Evolutionary conservation across 306 rosid genomes (phyloP).

Genomic region (Vigna reflexopilosa): DNA sequence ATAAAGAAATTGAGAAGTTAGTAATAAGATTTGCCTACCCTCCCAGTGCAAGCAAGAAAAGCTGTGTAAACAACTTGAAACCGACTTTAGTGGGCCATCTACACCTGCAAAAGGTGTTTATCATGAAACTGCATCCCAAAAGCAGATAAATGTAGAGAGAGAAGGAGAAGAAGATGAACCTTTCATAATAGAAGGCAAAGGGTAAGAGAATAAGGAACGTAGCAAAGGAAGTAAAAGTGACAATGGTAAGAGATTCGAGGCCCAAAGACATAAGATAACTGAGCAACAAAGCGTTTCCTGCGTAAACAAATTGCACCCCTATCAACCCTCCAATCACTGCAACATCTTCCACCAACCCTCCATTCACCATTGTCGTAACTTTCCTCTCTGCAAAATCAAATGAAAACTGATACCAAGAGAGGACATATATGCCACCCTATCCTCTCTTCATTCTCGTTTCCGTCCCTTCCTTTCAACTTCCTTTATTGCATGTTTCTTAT

Average conservation of each 20-base stretch:
- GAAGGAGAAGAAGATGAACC: conserved; percentile 50
- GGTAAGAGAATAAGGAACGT: conserved; percentile 71
- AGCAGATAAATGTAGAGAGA: neutral
- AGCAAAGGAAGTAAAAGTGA: conserved; percentile 61
- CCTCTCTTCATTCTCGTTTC: conserved; percentile 49
- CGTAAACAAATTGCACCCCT: conserved; percentile 67
- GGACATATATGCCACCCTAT: conserved; percentile 2
- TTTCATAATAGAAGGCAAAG: conserved; percentile 70
- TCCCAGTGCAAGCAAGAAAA: conserved; percentile 68
- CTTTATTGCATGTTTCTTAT: conserved; percentile 7
- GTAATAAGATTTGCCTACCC: conserved; percentile 56
- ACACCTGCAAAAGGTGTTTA: conserved; percentile 54
- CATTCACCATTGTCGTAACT: conserved; percentile 19
- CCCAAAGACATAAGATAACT: conserved; percentile 82
- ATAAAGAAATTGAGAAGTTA: neutral
- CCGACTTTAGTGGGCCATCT: conserved; percentile 69
- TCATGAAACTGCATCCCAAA: neutral
- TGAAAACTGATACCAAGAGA: conserved; percentile 17
- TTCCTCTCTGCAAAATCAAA: neutral
- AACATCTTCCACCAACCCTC: conserved; percentile 55
- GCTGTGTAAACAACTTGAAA: conserved; percentile 58
- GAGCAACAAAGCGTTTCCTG: conserved; percentile 68
- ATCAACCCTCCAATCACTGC: conserved; percentile 67
- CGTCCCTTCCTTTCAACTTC: neutral
- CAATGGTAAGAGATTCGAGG: conserved; percentile 62